Percentiles rank a stretch among this genome's conserved stretches.
phyloP scores from a whole-genome alignment of 805 yeast species.

The Candida insectorum region DNA sequence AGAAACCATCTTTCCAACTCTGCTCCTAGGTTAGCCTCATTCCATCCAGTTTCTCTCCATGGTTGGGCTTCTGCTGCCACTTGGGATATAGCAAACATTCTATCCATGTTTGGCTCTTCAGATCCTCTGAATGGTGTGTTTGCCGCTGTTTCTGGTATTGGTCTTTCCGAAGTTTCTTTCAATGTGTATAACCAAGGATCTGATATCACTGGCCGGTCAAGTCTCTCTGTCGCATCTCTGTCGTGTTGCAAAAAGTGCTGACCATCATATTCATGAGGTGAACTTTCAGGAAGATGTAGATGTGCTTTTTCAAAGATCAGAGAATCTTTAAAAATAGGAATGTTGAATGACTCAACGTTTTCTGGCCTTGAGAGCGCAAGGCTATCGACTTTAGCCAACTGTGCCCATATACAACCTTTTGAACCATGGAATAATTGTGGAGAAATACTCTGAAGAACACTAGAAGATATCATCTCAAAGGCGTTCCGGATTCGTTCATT shows the following conservation, averaged over 20 bases:
- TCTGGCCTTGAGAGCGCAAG: conserved; percentile 5
- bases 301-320: background rate
- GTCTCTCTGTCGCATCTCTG: too few relatives aligned
- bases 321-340: conserved; percentile 5
- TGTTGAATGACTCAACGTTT: conserved; percentile 6
- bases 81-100: conserved; percentile 5
- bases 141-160: background rate
- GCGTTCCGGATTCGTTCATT: conserved; percentile 12
- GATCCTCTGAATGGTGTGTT: background rate
- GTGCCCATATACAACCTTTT: conserved; percentile 11
- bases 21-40: conserved; percentile 10
- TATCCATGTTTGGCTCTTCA: conserved; percentile 4
- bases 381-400: conserved; percentile 10
- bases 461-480: conserved; percentile 13
- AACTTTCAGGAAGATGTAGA: too few relatives aligned
- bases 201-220: too few relatives aligned
- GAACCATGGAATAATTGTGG: conserved; percentile 6
- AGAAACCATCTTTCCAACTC: conserved; percentile 15
- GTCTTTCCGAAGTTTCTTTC: too few relatives aligned
- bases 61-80: conserved; percentile 8
- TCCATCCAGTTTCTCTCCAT: conserved; percentile 5
- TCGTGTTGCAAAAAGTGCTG: too few relatives aligned
- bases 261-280: too few relatives aligned
- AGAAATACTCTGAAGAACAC: conserved; percentile 9
- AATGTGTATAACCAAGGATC: too few relatives aligned